These are phyloP conservation scores for Diplocarpon rosae DNA, from an alignment of 2,329 filamentous ascomycete species.

Conservation along the genomic window DNA sequence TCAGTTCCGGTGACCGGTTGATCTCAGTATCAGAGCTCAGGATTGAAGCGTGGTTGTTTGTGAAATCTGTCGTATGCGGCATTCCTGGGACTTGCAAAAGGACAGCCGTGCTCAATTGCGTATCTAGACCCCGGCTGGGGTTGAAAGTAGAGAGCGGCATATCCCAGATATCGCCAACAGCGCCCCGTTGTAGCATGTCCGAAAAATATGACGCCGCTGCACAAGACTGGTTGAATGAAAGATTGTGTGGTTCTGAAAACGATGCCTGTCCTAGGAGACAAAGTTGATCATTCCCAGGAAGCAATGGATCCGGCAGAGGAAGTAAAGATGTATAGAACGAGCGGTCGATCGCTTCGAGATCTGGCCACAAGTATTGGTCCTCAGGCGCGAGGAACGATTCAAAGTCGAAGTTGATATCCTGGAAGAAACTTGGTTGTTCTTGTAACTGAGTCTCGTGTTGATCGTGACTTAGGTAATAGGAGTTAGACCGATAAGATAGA, in stretches of 20 bases:
- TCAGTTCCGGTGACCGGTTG: not conserved
- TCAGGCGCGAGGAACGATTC: not conserved
- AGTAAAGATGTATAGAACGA: not conserved
- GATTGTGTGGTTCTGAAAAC: not conserved
- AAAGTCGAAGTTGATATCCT: not conserved
- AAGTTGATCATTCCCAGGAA: not conserved
- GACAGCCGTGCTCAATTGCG: not conserved
- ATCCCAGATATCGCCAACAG: slow-evolving; percentile 3
- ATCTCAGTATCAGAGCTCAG: not conserved
- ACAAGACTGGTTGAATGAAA: not conserved
- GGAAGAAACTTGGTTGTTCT: not conserved
- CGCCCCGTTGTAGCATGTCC: not conserved
- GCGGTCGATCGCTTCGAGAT: not conserved
- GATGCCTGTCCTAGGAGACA: not conserved
- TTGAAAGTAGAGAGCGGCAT: not conserved
- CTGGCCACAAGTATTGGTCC: not conserved
- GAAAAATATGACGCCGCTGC: not conserved
- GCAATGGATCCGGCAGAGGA: not conserved
- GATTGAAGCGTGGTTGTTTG: not conserved
- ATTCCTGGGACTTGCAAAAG: not conserved
- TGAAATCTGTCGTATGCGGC: slow-evolving; percentile 1
- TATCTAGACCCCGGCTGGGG: not conserved
- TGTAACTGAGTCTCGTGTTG: not conserved
- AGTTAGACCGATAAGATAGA: slow-evolving; percentile 3
- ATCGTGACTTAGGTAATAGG: not conserved